Conservation (phyloP, 176 grass and related monocot species). For the Zizania latifolia region DNA sequence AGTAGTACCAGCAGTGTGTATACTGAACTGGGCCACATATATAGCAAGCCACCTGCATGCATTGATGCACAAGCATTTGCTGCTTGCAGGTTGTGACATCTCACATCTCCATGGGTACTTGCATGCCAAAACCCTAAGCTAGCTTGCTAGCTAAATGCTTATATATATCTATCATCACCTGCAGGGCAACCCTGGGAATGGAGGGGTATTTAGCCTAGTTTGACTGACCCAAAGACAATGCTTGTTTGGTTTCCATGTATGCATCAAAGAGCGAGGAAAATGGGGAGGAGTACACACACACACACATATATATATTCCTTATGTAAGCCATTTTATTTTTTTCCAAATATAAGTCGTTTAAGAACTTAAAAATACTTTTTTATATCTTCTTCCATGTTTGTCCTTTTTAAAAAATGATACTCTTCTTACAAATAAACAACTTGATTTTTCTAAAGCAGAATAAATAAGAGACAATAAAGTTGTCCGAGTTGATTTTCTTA, state of each 20-base stretch:
- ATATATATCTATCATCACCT: conserved; percentile 25
- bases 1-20: conserved; percentile 12
- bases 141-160: conserved; percentile 13
- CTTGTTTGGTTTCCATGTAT: too few species aligned
- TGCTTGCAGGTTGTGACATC: conserved; percentile 46
- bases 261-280: conserved; percentile 1
- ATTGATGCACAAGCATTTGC: conserved; percentile 24
- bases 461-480: too few species aligned
- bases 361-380: too few species aligned
- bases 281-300: background rate
- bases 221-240: conserved; percentile 36
- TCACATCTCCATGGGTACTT: conserved; percentile 24
- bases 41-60: conserved; percentile 18
- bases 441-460: too few species aligned
- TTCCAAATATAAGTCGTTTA: too few species aligned
- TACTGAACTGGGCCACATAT: background rate
- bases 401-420: too few species aligned
- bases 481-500: too few species aligned
- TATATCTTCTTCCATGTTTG: too few species aligned
- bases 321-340: too few species aligned
- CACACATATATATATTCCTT: too few species aligned
- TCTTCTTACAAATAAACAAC: too few species aligned
- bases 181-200: conserved; percentile 27
- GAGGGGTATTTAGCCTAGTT: conserved; percentile 28
- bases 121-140: conserved; percentile 38